A percentile compares a stretch with the other conserved stretches of the same genome.
Evolutionary conservation across 169 alveolate species (phyloP).

Genomic region (Plasmodium billcollinsi): DNA sequence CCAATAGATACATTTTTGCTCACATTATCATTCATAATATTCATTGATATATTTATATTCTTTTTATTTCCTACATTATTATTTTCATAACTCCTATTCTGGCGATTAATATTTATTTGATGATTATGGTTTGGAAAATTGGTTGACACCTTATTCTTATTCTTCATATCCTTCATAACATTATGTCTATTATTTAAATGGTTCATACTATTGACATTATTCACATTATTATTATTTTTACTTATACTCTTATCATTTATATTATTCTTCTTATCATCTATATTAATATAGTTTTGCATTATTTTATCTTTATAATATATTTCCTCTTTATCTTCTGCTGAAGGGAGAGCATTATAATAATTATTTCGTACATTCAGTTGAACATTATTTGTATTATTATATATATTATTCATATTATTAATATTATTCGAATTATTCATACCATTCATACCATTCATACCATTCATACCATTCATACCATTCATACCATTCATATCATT

Average conservation of each 20-base stretch:
- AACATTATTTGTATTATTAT: slow-evolving; percentile 1
- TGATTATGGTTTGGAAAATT: not conserved
- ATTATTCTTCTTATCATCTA: not conserved
- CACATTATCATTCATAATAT: slow-evolving; percentile 4
- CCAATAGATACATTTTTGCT: slow-evolving; percentile 6
- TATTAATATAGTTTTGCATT: not conserved
- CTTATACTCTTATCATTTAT: not conserved
- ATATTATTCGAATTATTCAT: not conserved
- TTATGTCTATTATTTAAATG: not conserved
- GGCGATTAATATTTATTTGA: slow-evolving; percentile 6
- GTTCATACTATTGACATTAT: slow-evolving; percentile 6
- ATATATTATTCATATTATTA: slow-evolving; percentile 2
- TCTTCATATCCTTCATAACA: not conserved
- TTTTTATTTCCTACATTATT: slow-evolving; percentile 10
- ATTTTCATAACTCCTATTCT: slow-evolving; percentile 7
- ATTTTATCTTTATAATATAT: too few species aligned
- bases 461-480: not conserved
- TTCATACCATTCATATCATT: not conserved
- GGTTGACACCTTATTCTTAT: not conserved
- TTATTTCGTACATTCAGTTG: too few species aligned
- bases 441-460: not conserved
- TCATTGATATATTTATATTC: not conserved
- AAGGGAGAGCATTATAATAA: too few species aligned
- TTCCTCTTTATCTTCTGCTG: too few species aligned
- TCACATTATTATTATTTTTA: slow-evolving; percentile 2